Percentiles rank a stretch among this genome's conserved stretches.
Evolutionary conservation across 2,329 filamentous ascomycete species (phyloP).

Genomic region (Eutypa lata): DNA sequence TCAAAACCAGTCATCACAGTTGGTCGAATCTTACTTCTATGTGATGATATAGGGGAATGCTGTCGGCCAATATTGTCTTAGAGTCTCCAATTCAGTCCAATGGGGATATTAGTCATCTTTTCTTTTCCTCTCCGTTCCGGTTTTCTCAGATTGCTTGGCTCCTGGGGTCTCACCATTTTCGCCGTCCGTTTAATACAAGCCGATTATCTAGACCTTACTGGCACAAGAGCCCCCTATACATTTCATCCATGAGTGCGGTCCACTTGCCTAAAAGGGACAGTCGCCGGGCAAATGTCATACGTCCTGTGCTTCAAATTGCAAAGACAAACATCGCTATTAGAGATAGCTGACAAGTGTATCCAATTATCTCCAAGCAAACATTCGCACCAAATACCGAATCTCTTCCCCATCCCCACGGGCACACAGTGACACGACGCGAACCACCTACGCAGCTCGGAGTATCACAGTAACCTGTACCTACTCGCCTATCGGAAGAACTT

Average conservation of each 20-base stretch:
- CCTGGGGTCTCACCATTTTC: background rate
- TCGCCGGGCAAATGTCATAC: background rate
- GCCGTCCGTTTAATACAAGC: background rate
- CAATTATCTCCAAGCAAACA: background rate
- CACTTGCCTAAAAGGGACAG: background rate
- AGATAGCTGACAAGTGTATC: background rate
- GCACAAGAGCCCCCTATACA: too few species aligned
- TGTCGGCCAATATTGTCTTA: too few species aligned
- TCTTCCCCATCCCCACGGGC: constrained; percentile 4
- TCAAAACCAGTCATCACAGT: background rate
- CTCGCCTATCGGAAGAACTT: constrained; percentile 22
- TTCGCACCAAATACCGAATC: constrained; percentile 1
- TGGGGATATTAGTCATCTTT: background rate
- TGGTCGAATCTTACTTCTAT: background rate
- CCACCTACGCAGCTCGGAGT: constrained; percentile 9
- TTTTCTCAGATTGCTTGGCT: background rate
- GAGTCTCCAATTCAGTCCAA: too few species aligned
- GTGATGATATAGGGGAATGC: background rate
- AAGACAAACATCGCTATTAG: background rate
- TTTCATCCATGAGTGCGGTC: background rate
- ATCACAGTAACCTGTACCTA: constrained; percentile 16
- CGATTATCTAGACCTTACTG: too few species aligned
- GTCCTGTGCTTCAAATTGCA: background rate
- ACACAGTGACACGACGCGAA: constrained; percentile 18
- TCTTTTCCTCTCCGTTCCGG: background rate